phyloP scores from a whole-genome alignment of 2,329 filamentous ascomycete genomes.

The Teratosphaeria destructans region DNA sequence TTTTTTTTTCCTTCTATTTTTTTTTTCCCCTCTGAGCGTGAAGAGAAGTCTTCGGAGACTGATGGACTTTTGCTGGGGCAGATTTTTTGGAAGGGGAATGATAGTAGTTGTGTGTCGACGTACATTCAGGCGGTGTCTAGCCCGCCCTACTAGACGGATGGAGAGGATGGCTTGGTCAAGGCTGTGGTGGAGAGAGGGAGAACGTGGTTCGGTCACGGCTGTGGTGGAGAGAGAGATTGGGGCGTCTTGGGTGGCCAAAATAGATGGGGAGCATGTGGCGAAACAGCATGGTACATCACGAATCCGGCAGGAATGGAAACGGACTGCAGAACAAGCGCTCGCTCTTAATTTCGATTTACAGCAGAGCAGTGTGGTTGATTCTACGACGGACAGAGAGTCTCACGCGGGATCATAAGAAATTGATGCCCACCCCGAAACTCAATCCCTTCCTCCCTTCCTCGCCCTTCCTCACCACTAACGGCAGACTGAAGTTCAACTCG shows the following conservation, averaged over 20 bases:
- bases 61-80: slow-evolving; percentile 4
- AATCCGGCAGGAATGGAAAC: background rate
- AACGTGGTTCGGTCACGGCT: background rate
- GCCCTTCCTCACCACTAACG: slow-evolving; percentile 67
- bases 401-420: slow-evolving; percentile 59
- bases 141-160: slow-evolving; percentile 25
- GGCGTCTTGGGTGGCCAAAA: too few relatives aligned
- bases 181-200: background rate
- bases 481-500: slow-evolving; percentile 90
- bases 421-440: slow-evolving; percentile 92
- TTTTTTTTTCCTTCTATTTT: slow-evolving; percentile 2
- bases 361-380: background rate
- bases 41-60: background rate
- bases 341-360: background rate
- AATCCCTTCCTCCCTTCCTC: slow-evolving; percentile 86
- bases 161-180: background rate
- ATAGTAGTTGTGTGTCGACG: slow-evolving; percentile 23
- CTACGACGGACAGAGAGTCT: background rate
- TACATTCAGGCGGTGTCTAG: slow-evolving; percentile 30
- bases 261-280: background rate
- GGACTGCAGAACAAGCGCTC: background rate
- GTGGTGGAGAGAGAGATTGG: too few relatives aligned
- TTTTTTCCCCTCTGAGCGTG: background rate
- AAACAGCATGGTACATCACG: background rate
- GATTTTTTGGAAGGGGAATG: slow-evolving; percentile 30